Evolutionary conservation across 768 basidiomycete species (phyloP), one percentile per base, ranked within the genome.

Genomic region (Boletus tylopilopsis): DNA sequence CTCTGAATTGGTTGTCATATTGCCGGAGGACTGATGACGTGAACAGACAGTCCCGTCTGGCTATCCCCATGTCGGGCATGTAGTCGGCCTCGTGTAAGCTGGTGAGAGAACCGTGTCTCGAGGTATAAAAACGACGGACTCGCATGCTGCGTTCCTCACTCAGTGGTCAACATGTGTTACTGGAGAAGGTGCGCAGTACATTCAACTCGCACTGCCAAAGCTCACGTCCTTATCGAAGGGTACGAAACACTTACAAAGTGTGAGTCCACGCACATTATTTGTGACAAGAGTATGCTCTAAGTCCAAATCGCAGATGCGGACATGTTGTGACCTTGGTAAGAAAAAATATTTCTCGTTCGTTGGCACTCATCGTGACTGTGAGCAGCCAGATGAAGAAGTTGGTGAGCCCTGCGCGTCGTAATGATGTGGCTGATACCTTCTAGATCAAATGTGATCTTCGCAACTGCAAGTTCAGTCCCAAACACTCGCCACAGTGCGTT

Each of bases 401-500:
- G 30, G 59, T 55, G 21, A 30, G 1, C 36, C 36, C 27, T 30
- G 33, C 46, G 33, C 12, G 29, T 19, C 33, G 30, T 23, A 24
- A 49, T 40, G 32, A 42, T 30, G 24, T 32, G 29, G 25, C 64
- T 66, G 25, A 64, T 27, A 19, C 27, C 35, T 16, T 40, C 42
- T 51, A 86, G 84, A 84, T 86, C 57, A 77, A 80, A 60, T 86
- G 84, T 53, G 75, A 79, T 57, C 68, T 79, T 47, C 68, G 68
- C 34, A 76, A 68, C 51, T 85, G 84, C 71, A 83, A 76, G 68
- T 85, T 86, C 59, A 85, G 84, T 58, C 74, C 76, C 7, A 68
- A 58, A 29, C 84, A 86, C 62, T 71, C 82, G 32, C 60, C 42
- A 35, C 61, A 68, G 32, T 86, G 84, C 62, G 47, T 58, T 40